Conservation (phyloP, 2,329 filamentous ascomycete genomes). For the Claviceps cyperi region DNA sequence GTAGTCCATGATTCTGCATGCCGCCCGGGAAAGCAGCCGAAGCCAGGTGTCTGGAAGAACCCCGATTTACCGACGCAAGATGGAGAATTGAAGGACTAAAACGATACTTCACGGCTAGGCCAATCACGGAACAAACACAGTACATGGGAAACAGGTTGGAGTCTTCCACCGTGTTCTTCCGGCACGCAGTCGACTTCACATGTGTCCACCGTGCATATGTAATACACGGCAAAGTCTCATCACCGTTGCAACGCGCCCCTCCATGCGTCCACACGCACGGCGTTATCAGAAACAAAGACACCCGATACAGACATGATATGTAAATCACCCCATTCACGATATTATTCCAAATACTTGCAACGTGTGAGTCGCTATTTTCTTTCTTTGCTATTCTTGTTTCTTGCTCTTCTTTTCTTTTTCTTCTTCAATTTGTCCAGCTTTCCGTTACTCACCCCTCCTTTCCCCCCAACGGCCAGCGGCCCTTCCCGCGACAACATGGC, state of each 20-base stretch:
- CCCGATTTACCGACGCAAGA: background rate
- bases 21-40: background rate
- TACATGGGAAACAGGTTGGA: background rate
- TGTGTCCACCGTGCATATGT: background rate
- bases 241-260: background rate
- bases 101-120: background rate
- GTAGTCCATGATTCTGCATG: background rate
- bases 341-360: background rate
- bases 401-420: background rate
- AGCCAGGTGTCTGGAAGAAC: background rate
- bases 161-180: too few relatives aligned
- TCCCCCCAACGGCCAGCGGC: background rate
- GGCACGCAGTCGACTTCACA: background rate
- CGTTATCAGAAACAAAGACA: background rate
- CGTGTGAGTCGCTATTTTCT: background rate
- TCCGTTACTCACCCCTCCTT: background rate
- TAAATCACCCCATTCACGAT: background rate
- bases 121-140: background rate
- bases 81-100: background rate
- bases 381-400: background rate
- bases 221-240: background rate
- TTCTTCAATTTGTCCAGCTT: background rate
- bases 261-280: background rate
- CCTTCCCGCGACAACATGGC: background rate
- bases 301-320: background rate